Evolutionary conservation across 345 rosid genomes (phyloP).

Genomic region (Linum usitatissimum): DNA sequence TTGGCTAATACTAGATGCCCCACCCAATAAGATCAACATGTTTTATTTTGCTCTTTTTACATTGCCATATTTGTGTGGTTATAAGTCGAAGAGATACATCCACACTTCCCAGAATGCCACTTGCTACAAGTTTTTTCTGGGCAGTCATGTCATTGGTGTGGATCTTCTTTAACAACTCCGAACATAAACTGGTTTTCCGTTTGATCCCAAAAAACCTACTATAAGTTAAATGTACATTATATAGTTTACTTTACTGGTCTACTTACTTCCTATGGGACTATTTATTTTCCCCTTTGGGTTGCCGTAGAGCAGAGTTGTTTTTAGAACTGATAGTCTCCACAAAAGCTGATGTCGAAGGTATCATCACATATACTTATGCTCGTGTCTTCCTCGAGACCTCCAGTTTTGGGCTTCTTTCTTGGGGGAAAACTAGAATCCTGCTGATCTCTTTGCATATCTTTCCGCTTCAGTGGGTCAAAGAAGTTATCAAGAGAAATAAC

Average conservation of each 20-base stretch:
- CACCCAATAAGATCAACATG: neutral
- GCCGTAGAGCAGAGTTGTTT: conserved; percentile 12
- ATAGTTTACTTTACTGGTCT: neutral
- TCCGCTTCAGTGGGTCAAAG: conserved; percentile 21
- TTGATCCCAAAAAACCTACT: neutral
- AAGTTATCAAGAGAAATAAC: conserved; percentile 15
- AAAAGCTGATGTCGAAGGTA: conserved; percentile 11
- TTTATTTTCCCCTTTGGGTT: conserved; percentile 17
- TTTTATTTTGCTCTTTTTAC: too few species aligned
- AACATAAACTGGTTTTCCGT: conserved; percentile 2
- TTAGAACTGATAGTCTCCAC: conserved; percentile 15
- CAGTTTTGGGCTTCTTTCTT: conserved; percentile 16
- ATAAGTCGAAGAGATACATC: neutral
- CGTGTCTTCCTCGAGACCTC: conserved; percentile 7
- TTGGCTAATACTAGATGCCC: neutral
- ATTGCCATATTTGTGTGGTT: neutral
- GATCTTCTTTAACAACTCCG: neutral
- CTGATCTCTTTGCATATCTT: conserved; percentile 7
- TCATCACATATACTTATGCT: conserved; percentile 10
- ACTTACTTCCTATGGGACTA: conserved; percentile 15
- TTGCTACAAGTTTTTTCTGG: neutral
- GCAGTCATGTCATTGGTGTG: neutral
- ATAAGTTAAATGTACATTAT: neutral
- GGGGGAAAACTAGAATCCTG: conserved; percentile 8
- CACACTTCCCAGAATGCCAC: neutral